These are phyloP conservation scores for Sclerotinia borealis DNA, from an alignment of 2,329 filamentous ascomycete species.

Conservation along the genomic window DNA sequence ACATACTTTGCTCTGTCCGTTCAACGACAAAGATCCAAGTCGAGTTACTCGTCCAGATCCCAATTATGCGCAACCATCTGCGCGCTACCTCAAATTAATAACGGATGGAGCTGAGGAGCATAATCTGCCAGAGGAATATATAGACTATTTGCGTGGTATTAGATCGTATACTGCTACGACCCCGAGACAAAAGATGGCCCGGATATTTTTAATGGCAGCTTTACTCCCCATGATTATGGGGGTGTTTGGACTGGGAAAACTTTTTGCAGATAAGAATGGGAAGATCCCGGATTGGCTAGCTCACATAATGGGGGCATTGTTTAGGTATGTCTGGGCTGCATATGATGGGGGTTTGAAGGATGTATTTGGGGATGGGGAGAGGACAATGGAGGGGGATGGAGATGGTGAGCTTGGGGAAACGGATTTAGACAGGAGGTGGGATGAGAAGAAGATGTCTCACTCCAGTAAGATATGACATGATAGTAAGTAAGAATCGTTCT, in stretches of 20 bases:
- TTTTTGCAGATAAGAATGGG: constrained; percentile 61
- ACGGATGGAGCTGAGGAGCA: constrained; percentile 74
- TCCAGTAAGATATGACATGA: neutral
- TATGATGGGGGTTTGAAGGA: constrained; percentile 61
- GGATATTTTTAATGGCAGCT: constrained; percentile 51
- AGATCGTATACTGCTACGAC: constrained; percentile 66
- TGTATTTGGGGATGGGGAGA: constrained; percentile 83
- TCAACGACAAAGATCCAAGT: constrained; percentile 1
- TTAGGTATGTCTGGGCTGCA: constrained; percentile 53
- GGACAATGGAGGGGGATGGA: constrained; percentile 36
- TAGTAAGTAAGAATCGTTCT: neutral
- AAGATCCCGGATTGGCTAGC: constrained; percentile 63
- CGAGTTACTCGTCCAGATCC: constrained; percentile 51
- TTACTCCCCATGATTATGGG: constrained; percentile 54
- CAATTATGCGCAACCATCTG: constrained; percentile 73
- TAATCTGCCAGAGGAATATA: constrained; percentile 72
- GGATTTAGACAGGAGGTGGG: constrained; percentile 8
- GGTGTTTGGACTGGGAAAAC: constrained; percentile 42
- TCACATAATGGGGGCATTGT: constrained; percentile 44
- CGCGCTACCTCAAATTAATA: constrained; percentile 77
- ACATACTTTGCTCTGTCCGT: constrained; percentile 69
- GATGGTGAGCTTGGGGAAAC: constrained; percentile 17
- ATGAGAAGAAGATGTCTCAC: constrained; percentile 2
- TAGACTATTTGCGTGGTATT: constrained; percentile 62
- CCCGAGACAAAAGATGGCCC: constrained; percentile 59